Conservation (phyloP, 192 early-diverging fungal genomes). For the Fimicolochytrium jonesii region DNA sequence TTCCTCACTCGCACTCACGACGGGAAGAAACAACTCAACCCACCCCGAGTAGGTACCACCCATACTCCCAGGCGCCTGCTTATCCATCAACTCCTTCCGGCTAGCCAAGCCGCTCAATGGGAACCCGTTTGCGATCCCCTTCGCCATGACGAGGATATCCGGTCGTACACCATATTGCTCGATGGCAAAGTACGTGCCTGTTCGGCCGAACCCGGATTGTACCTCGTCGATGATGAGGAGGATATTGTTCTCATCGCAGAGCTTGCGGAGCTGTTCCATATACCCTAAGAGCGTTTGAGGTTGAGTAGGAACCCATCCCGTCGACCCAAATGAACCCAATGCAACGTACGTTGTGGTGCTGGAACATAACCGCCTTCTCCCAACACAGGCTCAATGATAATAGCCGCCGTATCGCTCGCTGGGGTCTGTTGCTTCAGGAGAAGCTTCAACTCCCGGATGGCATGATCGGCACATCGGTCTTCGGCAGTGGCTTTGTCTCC, state of each 20-base stretch:
- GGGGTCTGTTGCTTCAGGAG: constrained; percentile 10
- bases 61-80: constrained; percentile 16
- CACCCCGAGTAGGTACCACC: constrained; percentile 17
- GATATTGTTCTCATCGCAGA: constrained; percentile 14
- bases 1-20: too few relatives aligned
- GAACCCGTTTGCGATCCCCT: constrained; percentile 18
- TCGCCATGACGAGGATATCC: constrained; percentile 18
- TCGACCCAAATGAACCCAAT: too few relatives aligned
- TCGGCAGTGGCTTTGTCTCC: too few relatives aligned
- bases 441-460: background rate
- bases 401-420: constrained; percentile 8
- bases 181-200: constrained; percentile 20
- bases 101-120: constrained; percentile 6
- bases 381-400: constrained; percentile 13
- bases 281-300: too few relatives aligned
- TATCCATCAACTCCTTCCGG: constrained; percentile 17
- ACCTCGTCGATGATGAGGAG: constrained; percentile 17
- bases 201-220: constrained; percentile 14
- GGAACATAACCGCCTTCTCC: constrained; percentile 20
- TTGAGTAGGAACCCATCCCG: too few relatives aligned
- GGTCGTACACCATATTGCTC: constrained; percentile 8
- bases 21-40: too few relatives aligned
- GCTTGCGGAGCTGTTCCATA: background rate
- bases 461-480: constrained; percentile 7
- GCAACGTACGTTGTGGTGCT: background rate